Percentiles rank a stretch among this genome's conserved stretches.
Conservation (phyloP, 441 rosid species). For the Arabidopsis hybrid region DNA sequence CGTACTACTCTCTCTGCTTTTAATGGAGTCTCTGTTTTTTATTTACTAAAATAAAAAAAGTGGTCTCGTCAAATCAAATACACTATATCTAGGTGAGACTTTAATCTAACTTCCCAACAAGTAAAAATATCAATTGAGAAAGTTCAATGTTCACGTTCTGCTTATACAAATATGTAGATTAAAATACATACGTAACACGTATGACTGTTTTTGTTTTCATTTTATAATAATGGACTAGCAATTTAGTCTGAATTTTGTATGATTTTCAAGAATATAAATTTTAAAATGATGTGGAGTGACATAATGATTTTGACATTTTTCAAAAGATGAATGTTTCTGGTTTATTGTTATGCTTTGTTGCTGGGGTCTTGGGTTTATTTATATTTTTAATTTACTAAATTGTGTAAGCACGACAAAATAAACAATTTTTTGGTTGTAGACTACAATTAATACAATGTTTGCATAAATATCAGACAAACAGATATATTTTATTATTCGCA, state of each 20-base stretch:
- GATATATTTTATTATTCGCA: neutral
- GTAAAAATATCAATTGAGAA: constrained; percentile 15
- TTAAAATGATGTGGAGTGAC: constrained; percentile 11
- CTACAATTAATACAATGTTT: neutral
- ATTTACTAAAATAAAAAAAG: constrained; percentile 1
- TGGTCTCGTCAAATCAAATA: constrained; percentile 40
- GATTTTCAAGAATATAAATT: neutral
- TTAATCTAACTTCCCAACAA: constrained; percentile 42
- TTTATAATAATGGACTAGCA: neutral
- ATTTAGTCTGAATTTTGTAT: neutral
- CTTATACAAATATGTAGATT: neutral
- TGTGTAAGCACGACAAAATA: neutral
- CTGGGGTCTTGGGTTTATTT: constrained; percentile 15
- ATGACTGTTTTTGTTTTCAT: neutral
- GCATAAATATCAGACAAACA: constrained; percentile 8
- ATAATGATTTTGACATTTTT: constrained; percentile 32
- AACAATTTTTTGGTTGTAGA: constrained; percentile 8
- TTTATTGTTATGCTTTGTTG: constrained; percentile 18
- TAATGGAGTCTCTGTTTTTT: neutral
- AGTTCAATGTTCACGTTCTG: constrained; percentile 37
- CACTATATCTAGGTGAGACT: constrained; percentile 41
- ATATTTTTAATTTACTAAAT: neutral
- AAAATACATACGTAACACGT: neutral
- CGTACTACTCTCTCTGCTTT: constrained; percentile 33
- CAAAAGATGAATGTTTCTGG: neutral